Conservation (phyloP, 164 flowering plant genomes). For the Platanus orientalis region DNA sequence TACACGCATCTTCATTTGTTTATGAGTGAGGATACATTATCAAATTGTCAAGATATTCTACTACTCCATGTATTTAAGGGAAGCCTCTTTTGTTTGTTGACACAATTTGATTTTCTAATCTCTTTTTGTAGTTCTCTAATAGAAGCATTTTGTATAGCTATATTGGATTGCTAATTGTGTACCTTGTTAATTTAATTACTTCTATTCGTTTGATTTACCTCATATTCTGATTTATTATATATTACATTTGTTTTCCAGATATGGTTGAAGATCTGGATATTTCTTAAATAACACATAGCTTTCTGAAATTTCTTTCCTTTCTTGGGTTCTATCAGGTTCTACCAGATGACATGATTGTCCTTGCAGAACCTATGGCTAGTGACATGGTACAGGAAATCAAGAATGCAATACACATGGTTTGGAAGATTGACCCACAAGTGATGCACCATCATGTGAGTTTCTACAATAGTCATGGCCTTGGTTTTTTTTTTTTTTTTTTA, state of each 20-base stretch:
- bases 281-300: no score
- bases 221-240: background rate
- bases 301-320: background rate
- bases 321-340: slow-evolving; percentile 50
- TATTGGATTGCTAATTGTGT: slow-evolving; percentile 97
- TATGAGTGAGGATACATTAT: background rate
- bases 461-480: background rate
- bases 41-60: background rate
- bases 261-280: no score
- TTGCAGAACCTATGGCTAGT: slow-evolving; percentile 84
- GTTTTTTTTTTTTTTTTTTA: slow-evolving; percentile 1
- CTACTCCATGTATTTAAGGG: background rate
- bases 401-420: slow-evolving; percentile 75
- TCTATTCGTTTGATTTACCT: background rate
- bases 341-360: slow-evolving; percentile 95
- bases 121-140: slow-evolving; percentile 71
- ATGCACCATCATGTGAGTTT: slow-evolving; percentile 91
- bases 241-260: no score
- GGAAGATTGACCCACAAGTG: slow-evolving; percentile 77
- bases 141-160: slow-evolving; percentile 99
- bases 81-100: background rate
- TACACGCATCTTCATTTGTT: background rate
- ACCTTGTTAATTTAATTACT: slow-evolving; percentile 1
- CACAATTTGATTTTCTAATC: background rate
- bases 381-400: slow-evolving; percentile 83